phyloP scores from a whole-genome alignment of 495 filamentous ascomycete genomes.

The Penicillium angulare region DNA sequence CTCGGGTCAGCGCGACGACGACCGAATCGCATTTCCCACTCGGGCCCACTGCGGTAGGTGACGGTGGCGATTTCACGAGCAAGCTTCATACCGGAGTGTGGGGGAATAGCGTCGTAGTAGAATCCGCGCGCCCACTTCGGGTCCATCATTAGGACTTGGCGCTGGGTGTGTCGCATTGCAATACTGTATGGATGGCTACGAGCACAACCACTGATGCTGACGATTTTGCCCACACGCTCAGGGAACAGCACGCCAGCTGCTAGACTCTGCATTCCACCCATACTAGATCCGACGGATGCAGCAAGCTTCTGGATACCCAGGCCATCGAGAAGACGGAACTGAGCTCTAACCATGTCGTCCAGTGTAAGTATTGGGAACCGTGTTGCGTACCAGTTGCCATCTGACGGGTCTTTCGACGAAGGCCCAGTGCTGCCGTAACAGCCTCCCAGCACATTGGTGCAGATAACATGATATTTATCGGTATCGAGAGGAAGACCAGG shows the following conservation, averaged over 20 bases:
- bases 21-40: slow-evolving; percentile 97
- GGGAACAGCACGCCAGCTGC: slow-evolving; percentile 88
- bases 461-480: slow-evolving; percentile 87
- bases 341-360: slow-evolving; percentile 95
- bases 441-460: slow-evolving; percentile 94
- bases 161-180: slow-evolving; percentile 97
- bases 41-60: slow-evolving; percentile 93
- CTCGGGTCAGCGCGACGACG: slow-evolving; percentile 81
- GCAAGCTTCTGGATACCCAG: slow-evolving; percentile 79
- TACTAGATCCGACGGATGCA: slow-evolving; percentile 92
- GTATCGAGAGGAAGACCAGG: slow-evolving; percentile 85
- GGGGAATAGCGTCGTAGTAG: slow-evolving; percentile 87
- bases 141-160: slow-evolving; percentile 98
- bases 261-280: slow-evolving; percentile 98
- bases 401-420: slow-evolving; percentile 80
- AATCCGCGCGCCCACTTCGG: slow-evolving; percentile 96
- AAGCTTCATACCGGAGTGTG: slow-evolving; percentile 96
- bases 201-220: slow-evolving; percentile 91
- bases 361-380: slow-evolving; percentile 96
- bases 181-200: slow-evolving; percentile 97
- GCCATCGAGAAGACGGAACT: slow-evolving; percentile 83
- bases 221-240: slow-evolving; percentile 73
- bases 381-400: slow-evolving; percentile 86
- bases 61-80: slow-evolving; percentile 97
- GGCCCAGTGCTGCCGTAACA: slow-evolving; percentile 97